Evolutionary conservation across 2,329 filamentous ascomycete genomes (phyloP).

Genomic region (Phoma sp.): DNA sequence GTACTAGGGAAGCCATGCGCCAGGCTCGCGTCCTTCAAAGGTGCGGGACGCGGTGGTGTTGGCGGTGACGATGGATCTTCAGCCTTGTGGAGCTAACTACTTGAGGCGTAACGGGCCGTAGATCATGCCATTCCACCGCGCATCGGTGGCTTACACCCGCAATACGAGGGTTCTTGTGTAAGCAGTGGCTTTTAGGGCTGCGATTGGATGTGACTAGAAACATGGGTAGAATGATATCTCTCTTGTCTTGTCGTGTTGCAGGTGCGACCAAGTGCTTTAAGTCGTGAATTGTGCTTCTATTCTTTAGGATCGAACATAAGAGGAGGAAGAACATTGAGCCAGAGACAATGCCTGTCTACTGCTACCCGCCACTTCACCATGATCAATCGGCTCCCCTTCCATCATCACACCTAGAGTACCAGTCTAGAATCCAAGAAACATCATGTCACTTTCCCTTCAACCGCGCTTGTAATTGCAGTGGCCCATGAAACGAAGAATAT

Average conservation of each 20-base stretch:
- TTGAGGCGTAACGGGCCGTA: constrained; percentile 10
- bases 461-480: constrained; percentile 18
- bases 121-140: constrained; percentile 5
- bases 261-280: neutral
- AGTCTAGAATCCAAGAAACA: constrained; percentile 14
- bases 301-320: constrained; percentile 18
- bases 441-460: constrained; percentile 27
- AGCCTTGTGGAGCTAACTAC: constrained; percentile 31
- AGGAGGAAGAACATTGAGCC: constrained; percentile 12
- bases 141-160: neutral
- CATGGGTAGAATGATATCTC: neutral
- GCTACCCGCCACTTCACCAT: constrained; percentile 16
- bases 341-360: constrained; percentile 4
- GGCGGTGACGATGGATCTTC: constrained; percentile 34
- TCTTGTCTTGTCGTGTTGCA: neutral
- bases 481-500: constrained; percentile 23
- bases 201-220: constrained; percentile 1
- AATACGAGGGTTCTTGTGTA: neutral
- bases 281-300: constrained; percentile 19
- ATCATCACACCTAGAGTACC: constrained; percentile 7
- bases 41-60: constrained; percentile 27
- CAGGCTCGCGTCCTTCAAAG: constrained; percentile 27
- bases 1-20: constrained; percentile 7
- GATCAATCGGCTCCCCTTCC: constrained; percentile 1
- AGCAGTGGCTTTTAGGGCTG: neutral